Evolutionary conservation across 768 basidiomycete species (phyloP), one percentile per base, ranked within the genome.

Genomic region (Boletus huronensis): DNA sequence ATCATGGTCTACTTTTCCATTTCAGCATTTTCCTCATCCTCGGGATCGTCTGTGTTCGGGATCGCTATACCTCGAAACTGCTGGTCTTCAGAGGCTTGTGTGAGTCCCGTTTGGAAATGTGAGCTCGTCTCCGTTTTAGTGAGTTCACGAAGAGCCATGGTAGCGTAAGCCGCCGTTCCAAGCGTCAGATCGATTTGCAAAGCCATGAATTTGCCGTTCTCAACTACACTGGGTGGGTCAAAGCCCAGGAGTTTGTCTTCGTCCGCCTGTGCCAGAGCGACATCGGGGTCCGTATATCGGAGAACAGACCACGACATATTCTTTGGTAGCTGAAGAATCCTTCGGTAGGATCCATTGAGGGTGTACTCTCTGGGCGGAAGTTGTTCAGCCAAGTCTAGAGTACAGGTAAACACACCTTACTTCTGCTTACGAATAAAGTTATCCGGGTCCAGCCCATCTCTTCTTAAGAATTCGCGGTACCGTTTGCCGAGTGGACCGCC

Each of bases 81-180:
- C 67, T 94, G 92, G 65, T 94, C 92, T 67, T 89, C 90, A 21
- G 90, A 85, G 31, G 81, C 77, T 49, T 77, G 79, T 13, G 92
- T 94, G 57, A 94, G 77, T 59, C 75, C 75, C n/a, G 80, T 88
- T 67, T 97, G 95, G 73, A 85, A 87, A 64, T 93, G 93, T 38
- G 93, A 87, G 68, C 92, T 93, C 19, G 95, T 98, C 65, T 98
- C 94, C 32, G 88, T 91, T 75, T 96, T 98, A 14, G 94, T 93
- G 41, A 97, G 83, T 73, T 97, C 93, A 39, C 93, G 83, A 61
- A 99, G 70, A 4, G 95, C 96, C 97, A 99, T 99, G 2, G 97
- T 99, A 2, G 97, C 97, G 71, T 98, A 99, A 5, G 93, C 88
- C 0, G 93, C 90, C 7, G 93, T 92, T 14, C 90, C 93, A 16